Evolutionary conservation across 169 alveolate genomes (phyloP).

Genomic region (Besnoitia besnoiti): DNA sequence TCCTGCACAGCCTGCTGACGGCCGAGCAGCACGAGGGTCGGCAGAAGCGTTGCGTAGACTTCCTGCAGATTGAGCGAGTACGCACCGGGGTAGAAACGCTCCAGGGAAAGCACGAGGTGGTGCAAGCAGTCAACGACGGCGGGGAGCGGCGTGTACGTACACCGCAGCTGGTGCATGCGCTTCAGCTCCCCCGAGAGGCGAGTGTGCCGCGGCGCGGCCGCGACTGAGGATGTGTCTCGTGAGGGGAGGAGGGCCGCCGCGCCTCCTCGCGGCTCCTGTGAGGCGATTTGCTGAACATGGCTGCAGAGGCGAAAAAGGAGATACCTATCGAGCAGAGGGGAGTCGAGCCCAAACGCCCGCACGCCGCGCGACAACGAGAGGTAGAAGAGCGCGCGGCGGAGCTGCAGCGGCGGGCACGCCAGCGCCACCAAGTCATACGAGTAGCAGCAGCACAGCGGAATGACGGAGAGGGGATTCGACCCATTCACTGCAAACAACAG

Average conservation of each 20-base stretch:
- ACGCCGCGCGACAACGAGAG: not conserved
- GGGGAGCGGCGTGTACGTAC: slow-evolving; percentile 49
- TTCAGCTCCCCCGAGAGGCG: not conserved
- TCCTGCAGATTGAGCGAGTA: not conserved
- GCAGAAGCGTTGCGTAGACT: slow-evolving; percentile 1
- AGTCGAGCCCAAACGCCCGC: not conserved
- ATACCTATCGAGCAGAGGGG: slow-evolving; percentile 39
- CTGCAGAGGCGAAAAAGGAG: slow-evolving; percentile 58
- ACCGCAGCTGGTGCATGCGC: slow-evolving; percentile 44
- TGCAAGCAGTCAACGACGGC: slow-evolving; percentile 44
- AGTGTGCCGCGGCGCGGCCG: not conserved
- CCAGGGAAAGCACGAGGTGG: slow-evolving; percentile 48
- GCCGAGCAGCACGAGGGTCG: slow-evolving; percentile 20
- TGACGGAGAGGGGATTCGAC: slow-evolving; percentile 47
- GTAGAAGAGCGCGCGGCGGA: slow-evolving; percentile 43
- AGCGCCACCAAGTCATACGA: slow-evolving; percentile 45
- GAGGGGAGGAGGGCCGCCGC: not conserved
- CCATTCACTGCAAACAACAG: slow-evolving; percentile 14
- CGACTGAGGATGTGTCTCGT: not conserved
- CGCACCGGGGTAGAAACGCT: slow-evolving; percentile 1
- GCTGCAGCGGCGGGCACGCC: slow-evolving; percentile 50
- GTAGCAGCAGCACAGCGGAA: slow-evolving; percentile 63
- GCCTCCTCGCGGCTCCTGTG: not conserved
- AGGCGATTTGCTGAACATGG: slow-evolving; percentile 47
- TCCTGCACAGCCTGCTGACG: not conserved